Conservation (phyloP, 768 basidiomycete species). For the Boletus speciosus region DNA sequence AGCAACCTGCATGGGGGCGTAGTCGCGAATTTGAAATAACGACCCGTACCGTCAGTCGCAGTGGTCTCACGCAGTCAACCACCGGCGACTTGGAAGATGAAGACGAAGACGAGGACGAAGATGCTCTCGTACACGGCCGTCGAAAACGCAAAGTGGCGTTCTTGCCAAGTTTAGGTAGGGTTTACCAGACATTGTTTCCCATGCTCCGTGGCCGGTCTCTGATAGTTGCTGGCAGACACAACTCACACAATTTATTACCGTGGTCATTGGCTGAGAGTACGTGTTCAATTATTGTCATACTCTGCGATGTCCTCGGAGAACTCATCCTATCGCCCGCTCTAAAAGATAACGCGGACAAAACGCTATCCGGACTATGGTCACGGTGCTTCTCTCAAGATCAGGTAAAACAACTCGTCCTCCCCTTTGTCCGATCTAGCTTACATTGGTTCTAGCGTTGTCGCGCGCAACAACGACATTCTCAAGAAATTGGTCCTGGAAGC, state of each 20-base stretch:
- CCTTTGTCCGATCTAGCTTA: conserved; percentile 17
- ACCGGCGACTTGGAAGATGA: conserved; percentile 79
- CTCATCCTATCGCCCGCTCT: conserved; percentile 14
- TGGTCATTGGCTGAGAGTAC: conserved; percentile 82
- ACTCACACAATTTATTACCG: conserved; percentile 88
- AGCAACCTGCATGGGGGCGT: conserved; percentile 91
- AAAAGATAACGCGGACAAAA: conserved; percentile 76
- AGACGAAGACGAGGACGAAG: conserved; percentile 61
- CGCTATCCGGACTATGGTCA: conserved; percentile 75
- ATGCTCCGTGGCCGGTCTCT: conserved; percentile 13
- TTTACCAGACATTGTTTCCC: conserved; percentile 11
- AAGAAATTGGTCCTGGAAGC: conserved; percentile 86
- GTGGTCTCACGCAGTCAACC: conserved; percentile 61
- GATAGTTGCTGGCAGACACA: conserved; percentile 50
- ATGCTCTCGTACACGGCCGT: conserved; percentile 59
- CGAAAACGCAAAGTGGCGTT: conserved; percentile 79
- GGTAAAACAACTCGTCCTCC: conserved; percentile 39
- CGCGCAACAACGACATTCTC: conserved; percentile 82
- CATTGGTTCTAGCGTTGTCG: conserved; percentile 60
- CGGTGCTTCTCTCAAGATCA: conserved; percentile 74
- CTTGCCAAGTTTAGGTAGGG: conserved; percentile 77
- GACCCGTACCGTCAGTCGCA: conserved; percentile 66
- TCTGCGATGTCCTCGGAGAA: conserved; percentile 16
- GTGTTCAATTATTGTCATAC: conserved; percentile 21
- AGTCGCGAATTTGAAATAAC: conserved; percentile 90